phyloP scores from a whole-genome alignment of 2,329 filamentous ascomycete genomes.

The Chaetomiaceae sp. region DNA sequence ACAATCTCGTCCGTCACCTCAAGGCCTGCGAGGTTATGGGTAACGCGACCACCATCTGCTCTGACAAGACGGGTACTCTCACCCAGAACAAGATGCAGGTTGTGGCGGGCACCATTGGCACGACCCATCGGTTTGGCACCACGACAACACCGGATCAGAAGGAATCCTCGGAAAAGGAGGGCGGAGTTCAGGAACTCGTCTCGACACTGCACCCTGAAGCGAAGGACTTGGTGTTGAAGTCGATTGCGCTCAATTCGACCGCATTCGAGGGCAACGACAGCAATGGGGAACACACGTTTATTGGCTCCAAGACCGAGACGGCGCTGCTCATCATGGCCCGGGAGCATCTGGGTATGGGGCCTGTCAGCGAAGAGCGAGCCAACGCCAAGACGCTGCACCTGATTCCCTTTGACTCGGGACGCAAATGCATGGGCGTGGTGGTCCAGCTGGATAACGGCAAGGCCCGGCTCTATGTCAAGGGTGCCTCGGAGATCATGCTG shows the following conservation, averaged over 20 bases:
- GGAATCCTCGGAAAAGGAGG: slow-evolving; percentile 32
- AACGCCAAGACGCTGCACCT: slow-evolving; percentile 55
- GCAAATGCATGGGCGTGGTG: slow-evolving; percentile 67
- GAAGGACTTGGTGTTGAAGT: slow-evolving; percentile 53
- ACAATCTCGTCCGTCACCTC: slow-evolving; percentile 70
- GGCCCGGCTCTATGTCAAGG: slow-evolving; percentile 57
- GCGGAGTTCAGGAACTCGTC: slow-evolving; percentile 43
- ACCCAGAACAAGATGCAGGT: slow-evolving; percentile 68
- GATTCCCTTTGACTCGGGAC: slow-evolving; percentile 69
- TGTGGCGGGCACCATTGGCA: slow-evolving; percentile 56
- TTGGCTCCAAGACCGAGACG: slow-evolving; percentile 75
- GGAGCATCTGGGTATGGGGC: slow-evolving; percentile 62
- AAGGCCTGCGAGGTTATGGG: slow-evolving; percentile 80
- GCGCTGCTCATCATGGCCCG: slow-evolving; percentile 66
- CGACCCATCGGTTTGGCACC: slow-evolving; percentile 50
- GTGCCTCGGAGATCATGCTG: slow-evolving; percentile 61
- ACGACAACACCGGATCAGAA: slow-evolving; percentile 25
- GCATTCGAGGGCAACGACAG: slow-evolving; percentile 72
- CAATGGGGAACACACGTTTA: slow-evolving; percentile 61
- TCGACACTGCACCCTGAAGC: slow-evolving; percentile 42
- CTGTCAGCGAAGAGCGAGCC: slow-evolving; percentile 59
- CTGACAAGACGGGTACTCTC: slow-evolving; percentile 63
- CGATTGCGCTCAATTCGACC: slow-evolving; percentile 63
- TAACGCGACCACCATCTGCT: slow-evolving; percentile 67
- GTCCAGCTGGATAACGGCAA: slow-evolving; percentile 46